Evolutionary conservation across 495 filamentous ascomycete species (phyloP).

Genomic region (Extremus antarcticus): DNA sequence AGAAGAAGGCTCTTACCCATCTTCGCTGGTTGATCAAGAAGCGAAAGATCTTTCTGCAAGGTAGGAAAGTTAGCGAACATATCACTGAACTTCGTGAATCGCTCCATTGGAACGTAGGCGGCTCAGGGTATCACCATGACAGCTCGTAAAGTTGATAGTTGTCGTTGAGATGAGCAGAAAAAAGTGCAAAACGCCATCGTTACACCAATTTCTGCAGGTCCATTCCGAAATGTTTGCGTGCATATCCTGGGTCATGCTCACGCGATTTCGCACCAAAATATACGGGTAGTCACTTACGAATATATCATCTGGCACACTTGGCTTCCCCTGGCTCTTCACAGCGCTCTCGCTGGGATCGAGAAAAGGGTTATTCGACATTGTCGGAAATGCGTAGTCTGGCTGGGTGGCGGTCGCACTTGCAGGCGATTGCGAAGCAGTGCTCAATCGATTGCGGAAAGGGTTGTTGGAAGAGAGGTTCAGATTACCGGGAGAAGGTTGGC

Average conservation of each 20-base stretch:
- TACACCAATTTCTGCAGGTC: not conserved
- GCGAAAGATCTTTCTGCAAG: constrained; percentile 28
- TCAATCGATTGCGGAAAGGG: constrained; percentile 78
- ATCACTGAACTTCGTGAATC: constrained; percentile 24
- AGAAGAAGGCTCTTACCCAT: constrained; percentile 16
- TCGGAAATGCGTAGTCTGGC: constrained; percentile 32
- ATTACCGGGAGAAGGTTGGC: not conserved
- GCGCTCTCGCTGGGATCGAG: constrained; percentile 55
- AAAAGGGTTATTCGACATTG: constrained; percentile 59
- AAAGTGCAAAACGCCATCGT: not conserved
- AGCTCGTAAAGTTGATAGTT: no score
- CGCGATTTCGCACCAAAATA: no score
- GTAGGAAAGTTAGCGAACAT: constrained; percentile 32
- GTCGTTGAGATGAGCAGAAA: no score
- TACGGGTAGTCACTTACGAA: no score
- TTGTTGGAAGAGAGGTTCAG: constrained; percentile 67
- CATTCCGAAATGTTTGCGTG: not conserved
- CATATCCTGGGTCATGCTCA: no score
- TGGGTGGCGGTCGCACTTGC: constrained; percentile 13
- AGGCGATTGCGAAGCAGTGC: constrained; percentile 52
- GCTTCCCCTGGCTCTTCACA: constrained; percentile 20
- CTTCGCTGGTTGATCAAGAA: constrained; percentile 24
- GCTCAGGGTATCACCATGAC: no score
- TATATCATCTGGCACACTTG: constrained; percentile 59
- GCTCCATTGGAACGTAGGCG: no score